Evolutionary conservation across 805 yeast species (phyloP), one percentile per base, ranked within the genome.

Genomic region (Candida vartiovaarae): DNA sequence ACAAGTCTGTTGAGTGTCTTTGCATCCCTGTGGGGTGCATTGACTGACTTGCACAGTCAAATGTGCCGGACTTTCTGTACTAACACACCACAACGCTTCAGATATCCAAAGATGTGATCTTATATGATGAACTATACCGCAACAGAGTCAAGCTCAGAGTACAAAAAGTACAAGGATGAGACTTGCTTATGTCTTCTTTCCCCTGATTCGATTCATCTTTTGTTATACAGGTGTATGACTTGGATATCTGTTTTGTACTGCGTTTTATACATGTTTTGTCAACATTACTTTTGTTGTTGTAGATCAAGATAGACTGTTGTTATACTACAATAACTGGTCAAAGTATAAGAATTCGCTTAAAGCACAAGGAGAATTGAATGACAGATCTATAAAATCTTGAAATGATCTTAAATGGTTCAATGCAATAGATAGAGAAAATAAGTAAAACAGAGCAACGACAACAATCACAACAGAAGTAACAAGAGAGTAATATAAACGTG

Each of bases 81-180:
- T 39, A 35, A 35, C 36, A 30, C 7, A 34, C 23, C 40, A 26
- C 6, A 5, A n/a, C 6, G 15, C 25, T 8, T 28, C 23, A 32
- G 41, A 39, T 33, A 39, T 39, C 31, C 41, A 36, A 52, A 55
- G 49, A 20, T 23, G 34, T 26, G 33, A 27, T 38, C 49, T 59
- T 51, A 52, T 43, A 72, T 82, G 90, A 82, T 82, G 90, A 82
- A 75, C 81, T 77, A 70, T 67, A 75, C 84, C 81, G 78, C 80
- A 85, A 80, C 81, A 81, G 90, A 82, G 90, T 82, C 90, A 82
- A 82, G 90, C 89, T 82, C 90, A 73, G 86, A 82, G 82, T 71
- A 63, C 58, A 45, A 41, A 44, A 41, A 59, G 59, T 52, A 59
- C 69, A 47, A 65, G 76, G 90, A 82, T 78, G 89, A 82, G 85